Evolutionary conservation across 345 rosid genomes (phyloP).

Genomic region (Arabis hirsuta): DNA sequence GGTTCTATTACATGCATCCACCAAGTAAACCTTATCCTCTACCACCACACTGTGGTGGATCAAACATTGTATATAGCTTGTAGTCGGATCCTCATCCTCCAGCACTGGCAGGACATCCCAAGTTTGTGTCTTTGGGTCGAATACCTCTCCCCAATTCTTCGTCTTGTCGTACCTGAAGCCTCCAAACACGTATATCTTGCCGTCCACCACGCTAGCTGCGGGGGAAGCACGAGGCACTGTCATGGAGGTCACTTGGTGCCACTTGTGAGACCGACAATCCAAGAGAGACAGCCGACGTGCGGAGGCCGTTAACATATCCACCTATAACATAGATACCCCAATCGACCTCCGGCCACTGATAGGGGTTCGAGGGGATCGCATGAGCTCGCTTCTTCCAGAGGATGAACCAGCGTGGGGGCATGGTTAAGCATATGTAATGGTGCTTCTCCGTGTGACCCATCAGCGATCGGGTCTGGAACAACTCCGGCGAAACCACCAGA

Average conservation of each 20-base stretch:
- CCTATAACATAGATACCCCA: slow-evolving; percentile 39
- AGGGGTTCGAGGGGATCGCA: background rate
- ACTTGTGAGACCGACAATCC: slow-evolving; percentile 63
- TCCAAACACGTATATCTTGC: slow-evolving; percentile 62
- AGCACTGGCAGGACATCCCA: slow-evolving; percentile 37
- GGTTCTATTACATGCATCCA: background rate
- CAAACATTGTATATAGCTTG: background rate
- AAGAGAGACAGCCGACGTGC: slow-evolving; percentile 58
- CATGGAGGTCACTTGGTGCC: slow-evolving; percentile 58
- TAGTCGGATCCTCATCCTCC: slow-evolving; percentile 9
- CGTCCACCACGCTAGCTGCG: slow-evolving; percentile 55
- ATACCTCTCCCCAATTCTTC: slow-evolving; percentile 71
- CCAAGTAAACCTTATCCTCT: background rate
- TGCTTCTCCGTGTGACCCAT: slow-evolving; percentile 40
- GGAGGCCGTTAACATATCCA: slow-evolving; percentile 55
- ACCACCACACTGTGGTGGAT: background rate
- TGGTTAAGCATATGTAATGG: slow-evolving; percentile 60
- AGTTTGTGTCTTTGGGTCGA: slow-evolving; percentile 43
- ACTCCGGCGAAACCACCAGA: slow-evolving; percentile 51
- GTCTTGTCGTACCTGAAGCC: slow-evolving; percentile 47
- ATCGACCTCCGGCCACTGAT: background rate
- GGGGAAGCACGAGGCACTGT: slow-evolving; percentile 54
- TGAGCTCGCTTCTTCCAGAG: slow-evolving; percentile 40
- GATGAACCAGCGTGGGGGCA: slow-evolving; percentile 49
- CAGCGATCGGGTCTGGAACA: slow-evolving; percentile 52